Percentiles rank a stretch among this genome's conserved stretches.
Conservation (phyloP, 2,329 filamentous ascomycete species). For the Fusarium nodosum region DNA sequence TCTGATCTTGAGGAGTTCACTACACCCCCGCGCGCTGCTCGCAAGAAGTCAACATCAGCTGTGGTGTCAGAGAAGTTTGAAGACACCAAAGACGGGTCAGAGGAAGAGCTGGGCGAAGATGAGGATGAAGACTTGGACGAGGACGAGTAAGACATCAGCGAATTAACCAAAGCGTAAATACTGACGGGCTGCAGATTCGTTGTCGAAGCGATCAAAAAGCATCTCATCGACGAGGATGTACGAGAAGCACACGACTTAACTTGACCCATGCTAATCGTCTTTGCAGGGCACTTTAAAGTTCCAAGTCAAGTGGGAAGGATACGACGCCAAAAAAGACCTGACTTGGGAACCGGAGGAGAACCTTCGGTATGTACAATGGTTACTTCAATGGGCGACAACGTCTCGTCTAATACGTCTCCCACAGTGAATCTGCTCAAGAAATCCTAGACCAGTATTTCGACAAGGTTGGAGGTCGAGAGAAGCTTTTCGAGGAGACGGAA, state of each 20-base stretch:
- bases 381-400: background rate
- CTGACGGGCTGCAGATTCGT: constrained; percentile 68
- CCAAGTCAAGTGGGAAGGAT: constrained; percentile 86
- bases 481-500: constrained; percentile 65
- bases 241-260: constrained; percentile 27
- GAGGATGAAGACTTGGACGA: constrained; percentile 57
- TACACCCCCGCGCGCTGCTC: constrained; percentile 43
- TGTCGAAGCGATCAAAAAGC: constrained; percentile 79
- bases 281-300: constrained; percentile 68
- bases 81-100: constrained; percentile 50
- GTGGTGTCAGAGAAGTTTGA: constrained; percentile 31
- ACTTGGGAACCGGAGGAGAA: constrained; percentile 87
- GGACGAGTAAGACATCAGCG: constrained; percentile 57
- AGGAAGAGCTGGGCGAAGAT: constrained; percentile 51
- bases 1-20: constrained; percentile 52
- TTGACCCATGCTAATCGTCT: constrained; percentile 6
- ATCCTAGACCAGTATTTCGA: constrained; percentile 75
- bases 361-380: constrained; percentile 47
- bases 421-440: constrained; percentile 69
- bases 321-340: constrained; percentile 74
- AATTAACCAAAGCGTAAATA: constrained; percentile 27
- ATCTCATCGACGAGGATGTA: constrained; percentile 71
- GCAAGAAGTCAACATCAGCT: constrained; percentile 48
- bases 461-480: constrained; percentile 73
- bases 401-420: constrained; percentile 8